Conservation (phyloP, 2,329 filamentous ascomycete species). For the Cadophora sp. region DNA sequence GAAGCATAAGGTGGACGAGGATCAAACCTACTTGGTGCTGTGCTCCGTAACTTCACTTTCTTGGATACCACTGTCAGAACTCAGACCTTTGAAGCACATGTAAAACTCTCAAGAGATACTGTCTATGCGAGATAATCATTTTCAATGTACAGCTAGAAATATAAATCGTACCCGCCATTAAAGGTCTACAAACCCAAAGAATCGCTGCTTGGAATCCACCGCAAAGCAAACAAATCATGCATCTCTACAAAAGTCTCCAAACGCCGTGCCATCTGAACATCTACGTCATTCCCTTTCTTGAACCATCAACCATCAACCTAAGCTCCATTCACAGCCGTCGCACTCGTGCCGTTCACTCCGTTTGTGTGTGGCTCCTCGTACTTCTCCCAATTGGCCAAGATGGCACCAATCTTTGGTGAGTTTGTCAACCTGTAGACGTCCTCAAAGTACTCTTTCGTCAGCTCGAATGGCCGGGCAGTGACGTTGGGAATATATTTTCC, state of each 20-base stretch:
- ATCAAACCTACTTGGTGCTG: not conserved
- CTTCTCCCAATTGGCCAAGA: conserved; percentile 47
- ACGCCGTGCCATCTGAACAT: conserved; percentile 25
- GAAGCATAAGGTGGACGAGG: not conserved
- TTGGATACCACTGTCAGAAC: not conserved
- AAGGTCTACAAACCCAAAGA: conserved; percentile 7
- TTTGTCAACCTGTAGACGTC: conserved; percentile 96
- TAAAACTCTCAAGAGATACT: not conserved
- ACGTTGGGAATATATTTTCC: conserved; percentile 99
- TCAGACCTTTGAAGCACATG: not conserved
- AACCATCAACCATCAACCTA: conserved; percentile 21
- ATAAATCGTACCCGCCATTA: conserved; percentile 8
- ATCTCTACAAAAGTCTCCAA: conserved; percentile 16
- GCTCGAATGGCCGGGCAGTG: conserved; percentile 91
- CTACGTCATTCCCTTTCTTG: conserved; percentile 8
- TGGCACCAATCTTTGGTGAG: conserved; percentile 46
- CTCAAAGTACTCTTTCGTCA: conserved; percentile 99
- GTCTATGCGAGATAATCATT: not conserved
- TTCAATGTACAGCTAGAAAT: conserved; percentile 11
- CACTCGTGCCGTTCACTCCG: conserved; percentile 38
- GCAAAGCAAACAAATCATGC: conserved; percentile 16
- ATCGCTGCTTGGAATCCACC: conserved; percentile 16
- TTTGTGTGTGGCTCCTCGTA: conserved; percentile 43
- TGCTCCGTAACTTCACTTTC: not conserved
- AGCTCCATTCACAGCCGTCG: conserved; percentile 28